phyloP scores from a whole-genome alignment of 1,284 basidiomycete species.

The Ganoderma sinense region DNA sequence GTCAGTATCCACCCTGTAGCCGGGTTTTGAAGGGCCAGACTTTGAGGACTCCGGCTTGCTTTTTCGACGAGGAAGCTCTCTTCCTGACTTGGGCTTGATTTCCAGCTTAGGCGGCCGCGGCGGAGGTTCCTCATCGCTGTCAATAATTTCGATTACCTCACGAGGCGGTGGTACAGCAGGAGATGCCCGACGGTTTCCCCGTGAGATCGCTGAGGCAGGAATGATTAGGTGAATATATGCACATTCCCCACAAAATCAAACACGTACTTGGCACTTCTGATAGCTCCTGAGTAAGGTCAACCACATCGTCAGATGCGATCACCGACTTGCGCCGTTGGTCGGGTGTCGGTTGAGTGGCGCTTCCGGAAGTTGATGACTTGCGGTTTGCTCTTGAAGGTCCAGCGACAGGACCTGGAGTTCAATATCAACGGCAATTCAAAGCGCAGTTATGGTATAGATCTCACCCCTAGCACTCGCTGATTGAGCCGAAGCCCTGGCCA shows the following conservation, averaged over 20 bases:
- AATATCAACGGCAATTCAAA: neutral
- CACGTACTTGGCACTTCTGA: neutral
- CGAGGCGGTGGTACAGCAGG: neutral
- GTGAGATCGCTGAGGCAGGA: neutral
- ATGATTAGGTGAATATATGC: neutral
- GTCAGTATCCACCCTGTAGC: conserved; percentile 6
- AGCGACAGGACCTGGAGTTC: neutral
- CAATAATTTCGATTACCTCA: conserved; percentile 26
- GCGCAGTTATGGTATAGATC: neutral
- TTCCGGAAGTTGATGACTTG: neutral
- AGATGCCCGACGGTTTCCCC: neutral
- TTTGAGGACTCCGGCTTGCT: neutral
- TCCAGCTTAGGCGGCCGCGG: neutral
- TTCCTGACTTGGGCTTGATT: neutral
- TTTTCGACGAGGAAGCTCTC: neutral
- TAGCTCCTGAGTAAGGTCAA: neutral
- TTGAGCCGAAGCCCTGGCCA: neutral
- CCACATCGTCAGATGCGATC: neutral
- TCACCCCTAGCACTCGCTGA: neutral
- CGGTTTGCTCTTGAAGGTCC: neutral
- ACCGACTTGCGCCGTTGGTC: conserved; percentile 3
- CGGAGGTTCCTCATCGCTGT: conserved; percentile 20
- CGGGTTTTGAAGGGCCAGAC: neutral
- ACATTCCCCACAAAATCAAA: no score
- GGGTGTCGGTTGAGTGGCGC: neutral